phyloP scores from a whole-genome alignment of 257 asterid genomes.

The Haberlea rhodopensis region DNA sequence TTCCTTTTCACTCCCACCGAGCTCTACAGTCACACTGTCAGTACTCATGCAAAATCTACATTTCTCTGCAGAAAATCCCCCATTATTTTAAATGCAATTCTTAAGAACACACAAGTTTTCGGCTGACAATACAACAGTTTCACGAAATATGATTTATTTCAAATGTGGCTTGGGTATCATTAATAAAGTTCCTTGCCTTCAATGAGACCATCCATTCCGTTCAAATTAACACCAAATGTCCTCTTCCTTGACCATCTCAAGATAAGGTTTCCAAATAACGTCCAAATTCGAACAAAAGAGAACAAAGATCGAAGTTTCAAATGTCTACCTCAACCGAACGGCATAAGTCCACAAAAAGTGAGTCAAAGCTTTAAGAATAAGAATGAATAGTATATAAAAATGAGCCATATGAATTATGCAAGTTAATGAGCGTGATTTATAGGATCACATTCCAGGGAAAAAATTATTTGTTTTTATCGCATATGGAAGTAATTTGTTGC shows the following conservation, averaged over 20 bases:
- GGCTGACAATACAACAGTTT: not conserved
- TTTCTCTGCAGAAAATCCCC: slow-evolving; percentile 54
- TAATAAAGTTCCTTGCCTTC: not conserved
- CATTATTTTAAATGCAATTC: slow-evolving; percentile 25
- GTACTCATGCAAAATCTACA: slow-evolving; percentile 86
- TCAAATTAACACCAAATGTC: too few relatives aligned
- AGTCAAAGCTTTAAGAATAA: too few relatives aligned
- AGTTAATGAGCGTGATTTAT: not conserved
- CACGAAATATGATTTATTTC: too few relatives aligned
- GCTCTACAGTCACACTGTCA: slow-evolving; percentile 73
- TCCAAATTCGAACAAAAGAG: too few relatives aligned
- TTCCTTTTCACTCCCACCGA: slow-evolving; percentile 78
- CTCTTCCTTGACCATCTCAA: too few relatives aligned
- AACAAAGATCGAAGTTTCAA: too few relatives aligned
- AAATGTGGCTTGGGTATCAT: too few relatives aligned
- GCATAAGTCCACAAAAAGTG: not conserved
- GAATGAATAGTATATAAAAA: too few relatives aligned
- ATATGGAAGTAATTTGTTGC: not conserved
- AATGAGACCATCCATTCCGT: too few relatives aligned
- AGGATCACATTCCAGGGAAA: not conserved
- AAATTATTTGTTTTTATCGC: not conserved
- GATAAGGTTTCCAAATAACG: too few relatives aligned
- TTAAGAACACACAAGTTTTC: not conserved
- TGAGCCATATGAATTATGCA: not conserved
- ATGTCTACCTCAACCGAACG: too few relatives aligned